Base-by-base conservation (phyloP, 2,329 filamentous ascomycete species). In the Pseudocercospora musae region DNA sequence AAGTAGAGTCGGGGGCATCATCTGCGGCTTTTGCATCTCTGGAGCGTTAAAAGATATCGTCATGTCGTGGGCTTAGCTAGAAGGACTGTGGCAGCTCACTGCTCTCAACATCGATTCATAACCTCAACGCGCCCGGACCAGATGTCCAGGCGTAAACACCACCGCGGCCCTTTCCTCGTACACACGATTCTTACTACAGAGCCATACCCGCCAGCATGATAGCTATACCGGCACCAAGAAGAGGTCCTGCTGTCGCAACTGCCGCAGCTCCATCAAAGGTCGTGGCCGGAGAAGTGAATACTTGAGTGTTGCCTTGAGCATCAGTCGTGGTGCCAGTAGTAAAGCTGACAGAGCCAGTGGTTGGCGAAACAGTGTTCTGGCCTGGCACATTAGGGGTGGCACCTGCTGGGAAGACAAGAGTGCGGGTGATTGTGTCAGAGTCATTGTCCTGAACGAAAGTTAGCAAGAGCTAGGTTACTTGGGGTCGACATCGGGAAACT, bases 201-300 rank as follows among this genome's bases (percentile, higher is more conserved):
- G 56, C 56, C 40, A 58, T 48, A 10, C 56, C 56, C n/a, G 56
- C 56, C 37, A 58, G 25, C 56, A 58, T 48, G 42, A 58, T 21
- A 11, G 46, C 46, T 15, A 49, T 27, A 49, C 56, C 56, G 27
- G 56, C 56, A 31, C 56, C 56, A 49, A 58, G 40, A 20, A 31
- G 46, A 18, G 56, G 56, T 33, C 18, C 40, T 13, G 46, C 56
- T 15, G 56, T 58, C 27, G 56, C 56, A 20, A 58, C 20, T 6
- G 56, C 40, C 2, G 56, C 56, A 8, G 56, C 40, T 20, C 56
- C 56, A 21, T 46, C 37, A 44, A 48, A 58, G 10, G 42, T 46
- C 1, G 42, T 58, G n/a, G 29, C 52, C 3, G 52, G 27, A 20
- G 52, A 54, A 23, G 52, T 33, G 15, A 54, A 29, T n/a, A 58